These are phyloP conservation scores for Stipa capillata DNA, from an alignment of 176 grass and related monocot species.

Conservation along the genomic window DNA sequence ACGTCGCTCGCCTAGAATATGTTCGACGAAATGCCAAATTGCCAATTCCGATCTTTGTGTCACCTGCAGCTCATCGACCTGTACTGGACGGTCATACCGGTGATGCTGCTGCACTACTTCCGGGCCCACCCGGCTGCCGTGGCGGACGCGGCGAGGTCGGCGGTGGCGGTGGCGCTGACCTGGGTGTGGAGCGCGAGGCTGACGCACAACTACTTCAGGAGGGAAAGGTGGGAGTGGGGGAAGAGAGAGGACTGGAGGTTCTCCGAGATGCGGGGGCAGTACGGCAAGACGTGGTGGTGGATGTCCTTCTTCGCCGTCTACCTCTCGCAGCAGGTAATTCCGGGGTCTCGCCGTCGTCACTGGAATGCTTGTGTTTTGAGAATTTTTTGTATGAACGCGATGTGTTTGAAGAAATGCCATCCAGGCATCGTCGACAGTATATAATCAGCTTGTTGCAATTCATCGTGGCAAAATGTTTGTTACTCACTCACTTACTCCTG, in stretches of 20 bases:
- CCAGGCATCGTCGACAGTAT: background rate
- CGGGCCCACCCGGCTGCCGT: constrained; percentile 49
- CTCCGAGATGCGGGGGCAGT: constrained; percentile 70
- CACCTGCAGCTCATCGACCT: constrained; percentile 74
- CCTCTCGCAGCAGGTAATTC: constrained; percentile 71
- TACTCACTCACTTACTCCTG: too few species aligned
- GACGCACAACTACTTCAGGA: constrained; percentile 90
- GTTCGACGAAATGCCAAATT: constrained; percentile 46
- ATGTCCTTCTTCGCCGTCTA: constrained; percentile 91
- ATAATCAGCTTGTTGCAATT: background rate
- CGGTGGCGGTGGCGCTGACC: constrained; percentile 31
- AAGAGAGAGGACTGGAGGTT: constrained; percentile 89
- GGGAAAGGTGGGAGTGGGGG: constrained; percentile 71
- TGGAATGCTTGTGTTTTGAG: background rate
- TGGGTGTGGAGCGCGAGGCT: constrained; percentile 83
- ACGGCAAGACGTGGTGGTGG: constrained; percentile 82
- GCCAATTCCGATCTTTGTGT: background rate
- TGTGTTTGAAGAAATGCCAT: constrained; percentile 27
- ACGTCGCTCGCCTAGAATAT: background rate
- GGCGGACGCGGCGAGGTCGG: constrained; percentile 37
- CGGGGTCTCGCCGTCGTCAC: background rate
- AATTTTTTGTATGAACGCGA: background rate
- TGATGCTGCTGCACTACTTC: constrained; percentile 84
- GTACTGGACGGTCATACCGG: constrained; percentile 96
- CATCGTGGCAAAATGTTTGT: background rate